Evolutionary conservation across 805 yeast species (phyloP).

Genomic region (Suhomyces pyralidae): DNA sequence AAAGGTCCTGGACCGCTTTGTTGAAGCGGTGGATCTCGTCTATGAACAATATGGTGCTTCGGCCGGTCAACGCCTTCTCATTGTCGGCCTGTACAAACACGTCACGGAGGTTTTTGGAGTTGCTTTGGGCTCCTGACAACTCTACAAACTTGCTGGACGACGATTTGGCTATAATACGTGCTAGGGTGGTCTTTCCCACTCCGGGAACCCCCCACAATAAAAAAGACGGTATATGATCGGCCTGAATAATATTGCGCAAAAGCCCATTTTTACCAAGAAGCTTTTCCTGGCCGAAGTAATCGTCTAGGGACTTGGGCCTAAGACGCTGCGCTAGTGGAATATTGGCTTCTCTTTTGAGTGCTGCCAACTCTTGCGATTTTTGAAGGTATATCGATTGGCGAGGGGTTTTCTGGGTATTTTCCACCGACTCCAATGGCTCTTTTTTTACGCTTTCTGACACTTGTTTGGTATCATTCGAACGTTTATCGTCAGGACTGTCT

Average conservation of each 20-base stretch:
- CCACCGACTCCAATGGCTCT: background rate
- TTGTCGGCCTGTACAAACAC: constrained; percentile 36
- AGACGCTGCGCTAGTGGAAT: constrained; percentile 41
- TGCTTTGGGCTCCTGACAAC: constrained; percentile 39
- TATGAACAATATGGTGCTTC: constrained; percentile 32
- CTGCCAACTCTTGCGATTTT: constrained; percentile 6
- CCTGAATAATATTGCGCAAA: constrained; percentile 30
- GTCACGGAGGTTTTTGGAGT: constrained; percentile 34
- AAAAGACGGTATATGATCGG: constrained; percentile 38
- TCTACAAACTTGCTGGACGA: constrained; percentile 35
- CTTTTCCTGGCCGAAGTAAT: constrained; percentile 41
- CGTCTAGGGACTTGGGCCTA: constrained; percentile 36
- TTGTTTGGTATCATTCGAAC: background rate
- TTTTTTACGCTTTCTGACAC: background rate
- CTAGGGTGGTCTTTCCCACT: constrained; percentile 43
- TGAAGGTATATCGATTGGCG: constrained; percentile 1
- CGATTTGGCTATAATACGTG: constrained; percentile 35
- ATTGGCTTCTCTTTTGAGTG: constrained; percentile 18
- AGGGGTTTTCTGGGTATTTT: background rate
- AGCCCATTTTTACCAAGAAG: constrained; percentile 37
- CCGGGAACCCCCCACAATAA: constrained; percentile 46
- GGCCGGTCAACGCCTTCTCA: constrained; percentile 32
- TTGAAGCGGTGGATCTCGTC: constrained; percentile 46
- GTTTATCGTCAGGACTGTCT: background rate
- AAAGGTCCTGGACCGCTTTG: constrained; percentile 41